Evolutionary conservation across 1,284 basidiomycete species (phyloP).

Genomic region (Pseudozyma sp.): DNA sequence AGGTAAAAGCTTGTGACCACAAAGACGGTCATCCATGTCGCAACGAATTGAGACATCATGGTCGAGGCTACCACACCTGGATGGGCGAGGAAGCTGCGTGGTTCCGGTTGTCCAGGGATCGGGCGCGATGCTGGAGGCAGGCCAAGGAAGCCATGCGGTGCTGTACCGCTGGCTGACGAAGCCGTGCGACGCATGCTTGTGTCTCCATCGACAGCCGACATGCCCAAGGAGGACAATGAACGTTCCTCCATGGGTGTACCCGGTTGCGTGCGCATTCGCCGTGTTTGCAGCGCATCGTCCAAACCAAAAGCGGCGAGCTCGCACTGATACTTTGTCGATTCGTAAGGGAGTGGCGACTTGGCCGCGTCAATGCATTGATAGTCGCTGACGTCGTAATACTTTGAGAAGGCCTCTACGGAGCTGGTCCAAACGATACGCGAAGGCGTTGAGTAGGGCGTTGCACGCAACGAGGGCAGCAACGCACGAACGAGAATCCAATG

Average conservation of each 20-base stretch:
- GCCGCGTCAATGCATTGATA: slow-evolving; percentile 61
- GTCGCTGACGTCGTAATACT: slow-evolving; percentile 63
- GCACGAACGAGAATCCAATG: slow-evolving; percentile 66
- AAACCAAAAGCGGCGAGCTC: slow-evolving; percentile 66
- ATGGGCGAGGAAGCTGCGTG: slow-evolving; percentile 63
- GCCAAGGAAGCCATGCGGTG: slow-evolving; percentile 38
- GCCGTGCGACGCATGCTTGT: slow-evolving; percentile 25
- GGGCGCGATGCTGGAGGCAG: slow-evolving; percentile 38
- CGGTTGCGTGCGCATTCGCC: slow-evolving; percentile 47
- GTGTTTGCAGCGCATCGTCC: slow-evolving; percentile 57
- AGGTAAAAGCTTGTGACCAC: slow-evolving; percentile 65
- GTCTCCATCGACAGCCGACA: slow-evolving; percentile 15
- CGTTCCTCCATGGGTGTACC: slow-evolving; percentile 54
- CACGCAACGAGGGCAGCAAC: slow-evolving; percentile 55
- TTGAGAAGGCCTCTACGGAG: slow-evolving; percentile 64
- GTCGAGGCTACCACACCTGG: slow-evolving; percentile 68
- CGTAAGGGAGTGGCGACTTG: slow-evolving; percentile 61
- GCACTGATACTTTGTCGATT: slow-evolving; percentile 69
- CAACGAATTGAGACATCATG: slow-evolving; percentile 67
- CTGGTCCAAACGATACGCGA: slow-evolving; percentile 69
- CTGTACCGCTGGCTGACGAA: slow-evolving; percentile 32
- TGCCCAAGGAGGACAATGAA: slow-evolving; percentile 17
- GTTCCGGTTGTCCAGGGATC: slow-evolving; percentile 38
- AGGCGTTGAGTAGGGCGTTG: slow-evolving; percentile 59
- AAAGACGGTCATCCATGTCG: slow-evolving; percentile 47